A percentile compares a stretch with the other conserved stretches of the same genome.
phyloP scores from a whole-genome alignment of 331 rosid genomes.

The Phaseolus coccineus region DNA sequence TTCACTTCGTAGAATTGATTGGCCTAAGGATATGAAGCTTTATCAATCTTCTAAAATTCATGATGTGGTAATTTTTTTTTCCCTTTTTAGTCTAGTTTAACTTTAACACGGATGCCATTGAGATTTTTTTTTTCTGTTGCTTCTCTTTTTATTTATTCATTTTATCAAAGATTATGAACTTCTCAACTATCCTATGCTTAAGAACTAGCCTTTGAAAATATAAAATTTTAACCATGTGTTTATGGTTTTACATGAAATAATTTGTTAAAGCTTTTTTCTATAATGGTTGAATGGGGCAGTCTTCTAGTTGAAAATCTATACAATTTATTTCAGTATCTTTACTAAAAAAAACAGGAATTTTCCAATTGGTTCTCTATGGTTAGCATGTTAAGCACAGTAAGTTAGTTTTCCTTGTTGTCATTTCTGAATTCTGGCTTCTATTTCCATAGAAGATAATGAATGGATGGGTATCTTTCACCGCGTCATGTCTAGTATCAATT shows the following conservation, averaged over 20 bases:
- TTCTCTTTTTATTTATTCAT: constrained; percentile 10
- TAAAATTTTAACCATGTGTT: constrained; percentile 27
- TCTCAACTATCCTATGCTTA: constrained; percentile 8
- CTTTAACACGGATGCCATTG: constrained; percentile 16
- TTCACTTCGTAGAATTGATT: constrained; percentile 91
- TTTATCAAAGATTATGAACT: constrained; percentile 4
- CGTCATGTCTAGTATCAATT: constrained; percentile 14
- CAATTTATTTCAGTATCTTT: constrained; percentile 1
- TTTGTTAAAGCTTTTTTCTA: too few relatives aligned
- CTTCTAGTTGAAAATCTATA: neutral
- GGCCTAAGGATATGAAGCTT: constrained; percentile 63
- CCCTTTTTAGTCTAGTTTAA: neutral
- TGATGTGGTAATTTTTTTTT: constrained; percentile 68
- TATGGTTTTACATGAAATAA: constrained; percentile 5
- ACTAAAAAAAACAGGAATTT: neutral
- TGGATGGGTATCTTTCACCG: constrained; percentile 17
- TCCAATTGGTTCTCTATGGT: neutral
- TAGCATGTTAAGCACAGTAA: neutral
- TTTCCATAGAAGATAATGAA: constrained; percentile 1
- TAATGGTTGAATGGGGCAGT: too few relatives aligned
- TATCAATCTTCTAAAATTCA: constrained; percentile 57
- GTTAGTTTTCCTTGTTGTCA: neutral
- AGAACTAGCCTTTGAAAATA: neutral
- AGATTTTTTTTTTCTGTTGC: constrained; percentile 29
- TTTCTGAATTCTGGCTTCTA: constrained; percentile 25